Base-by-base conservation (phyloP, 306 rosid genomes). In the Citrullus mucosospermus region DNA sequence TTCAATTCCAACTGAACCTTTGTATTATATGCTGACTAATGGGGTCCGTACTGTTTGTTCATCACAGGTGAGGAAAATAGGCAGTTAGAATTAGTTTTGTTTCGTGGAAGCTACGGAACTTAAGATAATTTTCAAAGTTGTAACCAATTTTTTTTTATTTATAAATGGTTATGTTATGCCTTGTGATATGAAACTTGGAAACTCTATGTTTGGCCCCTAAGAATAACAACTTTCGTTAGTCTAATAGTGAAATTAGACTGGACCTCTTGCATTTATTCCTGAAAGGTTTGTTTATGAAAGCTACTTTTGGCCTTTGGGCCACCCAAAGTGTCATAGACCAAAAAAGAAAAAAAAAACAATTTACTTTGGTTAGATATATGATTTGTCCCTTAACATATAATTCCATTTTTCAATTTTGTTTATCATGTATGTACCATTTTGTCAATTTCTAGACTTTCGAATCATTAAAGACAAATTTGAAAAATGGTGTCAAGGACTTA, bases 61-160 rank as follows among this genome's bases (percentile, higher is more conserved):
- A 51, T 9, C 12, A 53, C 48, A 51, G 30, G 48, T 17, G 38
- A 74, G 61, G 58, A 51, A 74, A 53, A 28, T 53, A 16, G n/a
- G 78, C 62, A 11, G 58, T 74, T 74, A 32, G 62, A 53, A 53
- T 50, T 74, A 74, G 78, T 74, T 74, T 32, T 17, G 6, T 72
- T 72, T 72, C 77, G 77, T 71, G n/a, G 59, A 72, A 72, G 38
- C 7, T 72, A 72, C 60, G 77, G 77, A 72, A 60, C 18, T 30
- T 50, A 8, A 18, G 28, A 54, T 48, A 48, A 48, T 4, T 53
- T 74, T 30, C 62, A 74, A 74, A 17, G n/a, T 32, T 32, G 17
- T 32, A 32, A 48, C 56, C 76, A 50, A 72, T 0, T 28, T 46
- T 51, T 30, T 50, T 51, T 25, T 25, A 0, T 25, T 25, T 25